Base-by-base conservation (phyloP, 1,284 basidiomycete species). In the Cryptococcus jaspeensis region DNA sequence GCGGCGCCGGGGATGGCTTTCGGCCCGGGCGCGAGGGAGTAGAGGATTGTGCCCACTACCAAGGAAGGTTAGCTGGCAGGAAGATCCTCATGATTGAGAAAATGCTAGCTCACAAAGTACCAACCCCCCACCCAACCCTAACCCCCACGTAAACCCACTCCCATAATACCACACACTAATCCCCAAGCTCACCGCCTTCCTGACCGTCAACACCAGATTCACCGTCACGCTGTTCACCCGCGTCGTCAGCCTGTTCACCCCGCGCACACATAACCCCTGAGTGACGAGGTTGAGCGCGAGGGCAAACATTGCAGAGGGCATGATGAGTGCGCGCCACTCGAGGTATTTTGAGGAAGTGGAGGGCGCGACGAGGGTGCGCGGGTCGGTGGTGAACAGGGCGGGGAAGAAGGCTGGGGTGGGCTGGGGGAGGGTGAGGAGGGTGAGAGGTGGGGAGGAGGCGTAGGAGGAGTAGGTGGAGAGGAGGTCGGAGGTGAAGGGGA, bases 211-310 rank as follows among this genome's bases (percentile, higher is more conserved):
- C 15, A 95, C 83, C 52, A 97, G 85, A 12, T 91, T 93, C 35
- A 96, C 92, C 0, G 86, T 90, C 11, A 95, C 82, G 7, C 87
- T 84, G 45, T 85, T 87, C 3, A 94, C 89, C 44, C 75, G 71
- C 69, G 79, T 63, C 1, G 92, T 93, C 56, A 97, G 81, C 39
- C 89, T 82, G 71, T 97, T 87, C 43, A 96, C 93, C 39, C 93
- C 94, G 2, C 90, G 82, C n/a, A 90, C 87, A 75, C 93, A 97
- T 15, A 95, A 60, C 2, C 93, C 81, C 71, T 95, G 92, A 0
- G 92, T 96, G 37, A 88, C 62, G 3, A 92, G 87, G 76, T 95
- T 96, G 32, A 89, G 74, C 5, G 82, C 69, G 36, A 97, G 83
- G 1, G 87, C 84, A 12, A 87, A 59, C 67, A 87, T 83, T 42